These are phyloP conservation scores for Solanum rostratum DNA, from an alignment of 257 asterid species.

Conservation along the genomic window DNA sequence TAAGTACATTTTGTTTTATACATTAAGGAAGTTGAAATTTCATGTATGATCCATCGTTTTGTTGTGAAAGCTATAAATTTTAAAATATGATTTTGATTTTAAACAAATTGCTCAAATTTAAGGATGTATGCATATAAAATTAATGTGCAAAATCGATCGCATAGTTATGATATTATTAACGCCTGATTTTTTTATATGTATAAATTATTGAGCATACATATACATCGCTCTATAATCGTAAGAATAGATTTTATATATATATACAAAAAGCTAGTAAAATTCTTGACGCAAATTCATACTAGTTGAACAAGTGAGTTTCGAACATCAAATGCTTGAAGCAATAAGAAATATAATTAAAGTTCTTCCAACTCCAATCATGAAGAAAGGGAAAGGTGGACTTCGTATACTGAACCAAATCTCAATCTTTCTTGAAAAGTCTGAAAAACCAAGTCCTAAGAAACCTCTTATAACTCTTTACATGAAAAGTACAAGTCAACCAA, in stretches of 20 bases:
- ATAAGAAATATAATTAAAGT: not conserved
- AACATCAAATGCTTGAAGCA: not conserved
- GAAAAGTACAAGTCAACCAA: constrained; percentile 25
- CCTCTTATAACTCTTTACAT: constrained; percentile 23
- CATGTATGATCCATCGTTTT: not conserved
- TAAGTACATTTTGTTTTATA: not conserved
- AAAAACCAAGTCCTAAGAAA: constrained; percentile 16
- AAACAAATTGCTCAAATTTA: not conserved
- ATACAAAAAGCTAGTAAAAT: not conserved
- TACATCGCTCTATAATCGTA: not conserved
- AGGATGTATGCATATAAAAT: not conserved
- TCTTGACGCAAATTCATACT: not conserved
- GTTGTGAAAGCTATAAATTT: not conserved
- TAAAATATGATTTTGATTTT: not conserved
- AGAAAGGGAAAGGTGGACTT: not conserved
- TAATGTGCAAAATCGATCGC: not conserved
- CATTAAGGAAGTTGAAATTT: not conserved
- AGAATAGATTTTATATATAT: no score
- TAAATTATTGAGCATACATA: not conserved
- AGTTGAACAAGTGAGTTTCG: not conserved
- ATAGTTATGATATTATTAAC: not conserved
- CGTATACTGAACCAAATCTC: not conserved
- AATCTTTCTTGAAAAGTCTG: constrained; percentile 20
- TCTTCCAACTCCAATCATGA: not conserved
- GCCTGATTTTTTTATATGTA: not conserved